Evolutionary conservation across 1,139 yeast species (phyloP).

Genomic region (Scheffersomyces lignicola): DNA sequence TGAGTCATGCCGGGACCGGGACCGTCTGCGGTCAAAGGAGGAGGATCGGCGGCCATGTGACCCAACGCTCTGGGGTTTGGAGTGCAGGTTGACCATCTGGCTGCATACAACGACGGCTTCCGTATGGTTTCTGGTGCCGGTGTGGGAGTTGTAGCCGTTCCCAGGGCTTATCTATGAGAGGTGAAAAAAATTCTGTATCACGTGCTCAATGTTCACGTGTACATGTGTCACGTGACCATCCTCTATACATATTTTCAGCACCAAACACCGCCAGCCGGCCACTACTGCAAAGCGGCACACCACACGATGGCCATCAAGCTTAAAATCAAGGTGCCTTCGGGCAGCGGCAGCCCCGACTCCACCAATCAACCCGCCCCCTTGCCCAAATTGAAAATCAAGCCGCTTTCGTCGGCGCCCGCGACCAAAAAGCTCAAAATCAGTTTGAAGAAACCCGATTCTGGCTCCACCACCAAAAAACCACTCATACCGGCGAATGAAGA

Average conservation of each 20-base stretch:
- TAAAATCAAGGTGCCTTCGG: slow-evolving; percentile 24
- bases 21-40: slow-evolving; percentile 25
- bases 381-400: slow-evolving; percentile 30
- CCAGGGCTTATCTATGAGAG: too few species aligned
- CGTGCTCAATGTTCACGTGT: too few species aligned
- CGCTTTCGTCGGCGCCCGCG: slow-evolving; percentile 19
- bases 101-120: slow-evolving; percentile 16
- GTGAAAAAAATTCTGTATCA: too few species aligned
- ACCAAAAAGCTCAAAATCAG: slow-evolving; percentile 23
- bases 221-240: too few species aligned
- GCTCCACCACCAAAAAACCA: slow-evolving; percentile 6
- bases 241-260: too few species aligned
- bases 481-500: slow-evolving; percentile 14
- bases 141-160: too few species aligned
- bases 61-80: not conserved
- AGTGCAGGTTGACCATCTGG: not conserved
- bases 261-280: too few species aligned
- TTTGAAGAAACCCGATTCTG: slow-evolving; percentile 13
- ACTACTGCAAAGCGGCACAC: slow-evolving; percentile 2
- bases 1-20: slow-evolving; percentile 41
- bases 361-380: slow-evolving; percentile 10
- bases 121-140: too few species aligned
- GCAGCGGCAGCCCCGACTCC: slow-evolving; percentile 11
- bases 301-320: slow-evolving; percentile 26
- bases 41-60: slow-evolving; percentile 22